Evolutionary conservation across 176 grass and related monocot species (phyloP), one percentile per base, ranked within the genome.

Genomic region (Urochloa ruziziensis): DNA sequence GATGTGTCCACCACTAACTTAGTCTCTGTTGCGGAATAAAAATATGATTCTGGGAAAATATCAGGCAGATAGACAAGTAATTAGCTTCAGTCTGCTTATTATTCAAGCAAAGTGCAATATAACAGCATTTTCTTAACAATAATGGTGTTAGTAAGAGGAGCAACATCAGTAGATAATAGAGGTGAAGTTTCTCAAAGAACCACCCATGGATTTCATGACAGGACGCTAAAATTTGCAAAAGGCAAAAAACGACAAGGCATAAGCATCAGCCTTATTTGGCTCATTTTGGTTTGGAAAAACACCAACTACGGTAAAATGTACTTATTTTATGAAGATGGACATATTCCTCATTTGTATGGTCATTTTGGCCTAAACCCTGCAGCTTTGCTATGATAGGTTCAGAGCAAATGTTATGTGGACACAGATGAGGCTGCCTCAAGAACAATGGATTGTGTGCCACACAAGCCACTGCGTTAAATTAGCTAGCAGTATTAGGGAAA

Each of bases 1-100:
- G 96, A 99, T 75, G 96, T 92, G 74, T 99, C 96, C 80, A 99
- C 96, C 30, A 96, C 80, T 87, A 99, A 86, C 53, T 90, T 99
- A 46, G 93, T 96, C 86, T 99, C 93, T 60, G 93, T 94, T 80
- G 85, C 68, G 44, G 96, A 88, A 82, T 86, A 77, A 78, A 96
- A 84, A 83, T 90, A 99, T 62, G 92, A 83, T 76, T 62, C 96
- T 99, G 82, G 59, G 87, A 84, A 73, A 86, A 67, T 29, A 80
- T 34, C 34, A 92, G 44, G 40, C 27, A 78, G 24, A 81, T 48
- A 72, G 21, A 30, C 58, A 70, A 13, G 30, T 79, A 23, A 74
- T 27, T 69, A 58, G 28, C 36, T 63, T 53, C 60, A 74, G 54
- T 56, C 3, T 51, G 67, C 30, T 52, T 86, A 40, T 40, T 30